Conservation (phyloP, 2,329 filamentous ascomycete species). For the Fusarium napiforme region DNA sequence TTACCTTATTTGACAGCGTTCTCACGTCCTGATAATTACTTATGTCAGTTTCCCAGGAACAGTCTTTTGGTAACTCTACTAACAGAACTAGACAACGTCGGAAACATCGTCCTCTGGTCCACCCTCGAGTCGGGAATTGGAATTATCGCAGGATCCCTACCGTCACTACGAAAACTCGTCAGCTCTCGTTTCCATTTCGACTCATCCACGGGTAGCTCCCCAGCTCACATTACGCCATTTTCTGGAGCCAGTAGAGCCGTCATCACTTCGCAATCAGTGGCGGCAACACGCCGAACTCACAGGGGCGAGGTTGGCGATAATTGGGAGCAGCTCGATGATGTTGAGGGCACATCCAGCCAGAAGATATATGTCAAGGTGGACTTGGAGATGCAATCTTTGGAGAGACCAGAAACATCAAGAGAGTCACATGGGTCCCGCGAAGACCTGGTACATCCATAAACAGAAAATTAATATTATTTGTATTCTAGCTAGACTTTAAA, state of each 20-base stretch:
- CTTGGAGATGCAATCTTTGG: slow-evolving; percentile 7
- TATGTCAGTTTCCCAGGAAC: not conserved
- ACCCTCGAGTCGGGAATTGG: slow-evolving; percentile 32
- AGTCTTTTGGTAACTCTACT: fast-evolving
- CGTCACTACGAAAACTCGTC: slow-evolving; percentile 16
- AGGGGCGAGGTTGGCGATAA: not conserved
- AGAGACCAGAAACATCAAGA: not conserved
- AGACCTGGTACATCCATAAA: not conserved
- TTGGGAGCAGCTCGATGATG: slow-evolving; percentile 11
- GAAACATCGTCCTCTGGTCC: slow-evolving; percentile 26
- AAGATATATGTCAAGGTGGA: slow-evolving; percentile 20
- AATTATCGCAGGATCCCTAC: slow-evolving; percentile 25
- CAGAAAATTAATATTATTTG: not conserved
- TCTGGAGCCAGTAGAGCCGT: not conserved
- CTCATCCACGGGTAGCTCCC: not conserved
- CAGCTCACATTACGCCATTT: slow-evolving; percentile 4
- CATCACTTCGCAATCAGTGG: not conserved
- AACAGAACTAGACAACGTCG: slow-evolving; percentile 8
- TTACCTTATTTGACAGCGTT: slow-evolving; percentile 28
- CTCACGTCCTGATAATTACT: not conserved
- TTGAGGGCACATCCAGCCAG: not conserved
- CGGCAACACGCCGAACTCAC: not conserved
- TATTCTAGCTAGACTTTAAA: not conserved
- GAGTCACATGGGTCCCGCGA: not conserved
- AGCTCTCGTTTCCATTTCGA: slow-evolving; percentile 9